phyloP scores from a whole-genome alignment of 805 yeast genomes.

The Cephaloascus fragrans region DNA sequence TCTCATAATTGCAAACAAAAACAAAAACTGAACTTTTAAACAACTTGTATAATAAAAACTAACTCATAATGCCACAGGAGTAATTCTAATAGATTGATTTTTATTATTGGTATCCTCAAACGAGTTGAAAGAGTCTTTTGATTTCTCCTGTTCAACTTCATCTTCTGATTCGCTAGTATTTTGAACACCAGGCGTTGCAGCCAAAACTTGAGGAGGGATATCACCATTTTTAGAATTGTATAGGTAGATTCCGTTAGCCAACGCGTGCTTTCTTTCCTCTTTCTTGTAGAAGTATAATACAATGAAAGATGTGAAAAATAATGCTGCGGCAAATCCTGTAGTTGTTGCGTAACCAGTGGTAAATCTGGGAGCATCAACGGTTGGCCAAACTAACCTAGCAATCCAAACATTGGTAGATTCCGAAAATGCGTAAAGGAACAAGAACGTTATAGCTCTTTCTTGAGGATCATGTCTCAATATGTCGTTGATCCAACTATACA shows the following conservation, averaged over 20 bases:
- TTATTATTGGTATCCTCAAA: no score
- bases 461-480: constrained; percentile 48
- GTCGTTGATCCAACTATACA: constrained; percentile 50
- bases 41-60: no score
- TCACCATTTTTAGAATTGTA: constrained; percentile 27
- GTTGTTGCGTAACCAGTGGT: constrained; percentile 44
- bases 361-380: constrained; percentile 48
- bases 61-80: no score
- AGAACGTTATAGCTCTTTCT: constrained; percentile 46
- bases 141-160: no score
- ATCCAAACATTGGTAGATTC: constrained; percentile 36
- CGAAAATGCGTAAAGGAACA: constrained; percentile 39
- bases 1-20: no score
- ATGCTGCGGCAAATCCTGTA: constrained; percentile 34
- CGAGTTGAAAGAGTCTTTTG: no score
- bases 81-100: no score
- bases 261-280: constrained; percentile 36
- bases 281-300: constrained; percentile 44
- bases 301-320: constrained; percentile 39
- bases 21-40: no score
- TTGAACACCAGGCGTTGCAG: no score
- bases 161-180: no score
- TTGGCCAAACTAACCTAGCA: constrained; percentile 37
- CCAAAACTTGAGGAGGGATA: constrained; percentile 6
- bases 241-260: constrained; percentile 37